Conservation (phyloP, 177 flowering plant genomes). For the Tripterygium wilfordii region DNA sequence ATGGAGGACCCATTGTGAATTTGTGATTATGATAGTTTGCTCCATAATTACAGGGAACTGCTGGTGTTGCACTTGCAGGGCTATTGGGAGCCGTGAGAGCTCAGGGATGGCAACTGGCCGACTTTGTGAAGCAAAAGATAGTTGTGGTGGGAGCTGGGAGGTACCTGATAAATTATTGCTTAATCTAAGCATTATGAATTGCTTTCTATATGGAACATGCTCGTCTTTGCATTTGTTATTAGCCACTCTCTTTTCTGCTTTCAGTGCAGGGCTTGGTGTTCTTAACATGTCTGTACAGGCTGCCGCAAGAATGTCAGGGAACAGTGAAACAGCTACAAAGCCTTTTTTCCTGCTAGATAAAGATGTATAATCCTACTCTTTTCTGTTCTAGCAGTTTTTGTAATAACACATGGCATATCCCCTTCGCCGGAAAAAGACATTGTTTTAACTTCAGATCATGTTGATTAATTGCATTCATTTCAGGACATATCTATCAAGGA, state of each 20-base stretch:
- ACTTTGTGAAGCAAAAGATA: slow-evolving; percentile 90
- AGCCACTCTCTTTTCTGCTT: slow-evolving; percentile 17
- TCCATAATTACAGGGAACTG: slow-evolving; percentile 74
- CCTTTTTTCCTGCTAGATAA: slow-evolving; percentile 85
- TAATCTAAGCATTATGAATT: background rate
- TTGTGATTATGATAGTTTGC: too few species aligned
- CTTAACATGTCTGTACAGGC: slow-evolving; percentile 77
- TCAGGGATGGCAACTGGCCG: slow-evolving; percentile 81
- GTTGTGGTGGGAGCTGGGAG: slow-evolving; percentile 99
- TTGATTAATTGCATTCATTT: too few species aligned
- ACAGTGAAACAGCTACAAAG: slow-evolving; percentile 26
- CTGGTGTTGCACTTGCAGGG: slow-evolving; percentile 99
- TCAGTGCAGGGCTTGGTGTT: slow-evolving; percentile 99
- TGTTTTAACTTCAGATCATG: too few species aligned
- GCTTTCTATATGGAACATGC: too few species aligned
- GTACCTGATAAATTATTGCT: too few species aligned
- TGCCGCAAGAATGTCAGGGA: slow-evolving; percentile 64
- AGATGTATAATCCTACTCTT: slow-evolving; percentile 46
- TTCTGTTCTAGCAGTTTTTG: background rate
- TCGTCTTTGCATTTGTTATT: slow-evolving; percentile 13
- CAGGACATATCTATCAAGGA: too few species aligned
- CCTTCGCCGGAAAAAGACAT: too few species aligned
- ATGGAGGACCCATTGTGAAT: too few species aligned
- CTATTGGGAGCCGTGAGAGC: slow-evolving; percentile 94
- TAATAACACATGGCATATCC: too few species aligned